phyloP scores from a whole-genome alignment of 495 filamentous ascomycete species.

The Hyaloscypha variabilis region DNA sequence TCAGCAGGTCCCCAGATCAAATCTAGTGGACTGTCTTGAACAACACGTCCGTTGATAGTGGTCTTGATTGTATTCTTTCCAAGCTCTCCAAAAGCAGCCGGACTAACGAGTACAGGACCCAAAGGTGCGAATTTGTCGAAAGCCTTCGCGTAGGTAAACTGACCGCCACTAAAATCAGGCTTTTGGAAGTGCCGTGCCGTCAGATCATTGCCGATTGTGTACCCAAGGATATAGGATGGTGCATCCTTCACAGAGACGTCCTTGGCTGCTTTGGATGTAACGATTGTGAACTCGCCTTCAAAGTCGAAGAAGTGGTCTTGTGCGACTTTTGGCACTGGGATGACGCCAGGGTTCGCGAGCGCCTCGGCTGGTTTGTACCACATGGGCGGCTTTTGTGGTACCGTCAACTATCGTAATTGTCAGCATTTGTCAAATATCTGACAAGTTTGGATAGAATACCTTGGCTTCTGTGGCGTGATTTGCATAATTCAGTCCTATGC shows the following conservation, averaged over 20 bases:
- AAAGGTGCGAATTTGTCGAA: slow-evolving; percentile 51
- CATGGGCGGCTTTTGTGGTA: slow-evolving; percentile 1
- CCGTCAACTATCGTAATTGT: not conserved
- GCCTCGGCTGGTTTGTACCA: not conserved
- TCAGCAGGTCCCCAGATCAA: slow-evolving; percentile 5
- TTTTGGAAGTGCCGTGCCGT: slow-evolving; percentile 46
- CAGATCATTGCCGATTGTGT: slow-evolving; percentile 49
- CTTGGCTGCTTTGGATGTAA: not conserved
- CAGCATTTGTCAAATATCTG: not conserved
- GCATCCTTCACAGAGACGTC: slow-evolving; percentile 39
- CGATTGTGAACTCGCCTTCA: not conserved
- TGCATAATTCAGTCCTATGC: slow-evolving; percentile 1
- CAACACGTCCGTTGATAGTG: not conserved
- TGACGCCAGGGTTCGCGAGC: not conserved
- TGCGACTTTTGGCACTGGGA: not conserved
- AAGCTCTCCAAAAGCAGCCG: slow-evolving; percentile 26
- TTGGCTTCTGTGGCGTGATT: not conserved
- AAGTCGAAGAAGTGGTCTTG: not conserved
- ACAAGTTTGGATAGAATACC: not conserved
- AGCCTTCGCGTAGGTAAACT: slow-evolving; percentile 26
- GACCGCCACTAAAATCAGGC: slow-evolving; percentile 27
- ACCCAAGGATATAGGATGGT: slow-evolving; percentile 42
- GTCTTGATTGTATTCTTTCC: slow-evolving; percentile 5
- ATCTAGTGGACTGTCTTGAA: slow-evolving; percentile 9
- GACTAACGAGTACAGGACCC: slow-evolving; percentile 41